Conservation (phyloP, 2,329 filamentous ascomycete species). For the Ophiostoma sp. region DNA sequence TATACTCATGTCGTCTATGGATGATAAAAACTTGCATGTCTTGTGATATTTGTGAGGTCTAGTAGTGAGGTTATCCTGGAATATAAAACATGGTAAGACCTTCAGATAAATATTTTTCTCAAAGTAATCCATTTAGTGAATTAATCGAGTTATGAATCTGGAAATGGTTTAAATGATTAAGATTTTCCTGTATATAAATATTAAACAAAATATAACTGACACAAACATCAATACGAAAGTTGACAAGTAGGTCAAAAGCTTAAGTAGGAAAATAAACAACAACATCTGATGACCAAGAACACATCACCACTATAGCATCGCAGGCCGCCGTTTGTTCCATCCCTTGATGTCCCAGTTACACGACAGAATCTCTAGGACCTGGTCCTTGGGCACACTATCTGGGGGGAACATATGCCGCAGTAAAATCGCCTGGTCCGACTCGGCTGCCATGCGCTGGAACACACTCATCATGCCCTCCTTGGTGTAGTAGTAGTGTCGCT, state of each 20-base stretch:
- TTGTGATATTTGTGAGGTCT: no score
- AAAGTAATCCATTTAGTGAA: no score
- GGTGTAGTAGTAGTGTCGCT: conserved; percentile 9
- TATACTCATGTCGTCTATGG: no score
- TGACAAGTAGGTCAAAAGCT: not conserved
- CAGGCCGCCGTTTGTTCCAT: not conserved
- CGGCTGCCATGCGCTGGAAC: conserved; percentile 6
- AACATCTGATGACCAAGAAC: not conserved
- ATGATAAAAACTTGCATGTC: no score
- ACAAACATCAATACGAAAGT: no score
- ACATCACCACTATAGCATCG: not conserved
- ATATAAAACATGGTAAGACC: no score
- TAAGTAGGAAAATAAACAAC: not conserved
- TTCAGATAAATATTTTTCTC: no score
- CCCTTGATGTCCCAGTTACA: not conserved
- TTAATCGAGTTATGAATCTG: no score
- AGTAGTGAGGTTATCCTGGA: no score
- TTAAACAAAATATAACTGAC: no score
- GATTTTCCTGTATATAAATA: no score
- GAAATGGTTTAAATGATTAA: no score
- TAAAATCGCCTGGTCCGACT: not conserved
- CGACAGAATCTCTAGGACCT: not conserved
- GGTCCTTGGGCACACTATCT: not conserved
- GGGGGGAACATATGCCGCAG: not conserved
- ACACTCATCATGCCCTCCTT: conserved; percentile 15